These are phyloP conservation scores for Cucumis hystrix DNA, from an alignment of 306 rosid species.

Conservation along the genomic window DNA sequence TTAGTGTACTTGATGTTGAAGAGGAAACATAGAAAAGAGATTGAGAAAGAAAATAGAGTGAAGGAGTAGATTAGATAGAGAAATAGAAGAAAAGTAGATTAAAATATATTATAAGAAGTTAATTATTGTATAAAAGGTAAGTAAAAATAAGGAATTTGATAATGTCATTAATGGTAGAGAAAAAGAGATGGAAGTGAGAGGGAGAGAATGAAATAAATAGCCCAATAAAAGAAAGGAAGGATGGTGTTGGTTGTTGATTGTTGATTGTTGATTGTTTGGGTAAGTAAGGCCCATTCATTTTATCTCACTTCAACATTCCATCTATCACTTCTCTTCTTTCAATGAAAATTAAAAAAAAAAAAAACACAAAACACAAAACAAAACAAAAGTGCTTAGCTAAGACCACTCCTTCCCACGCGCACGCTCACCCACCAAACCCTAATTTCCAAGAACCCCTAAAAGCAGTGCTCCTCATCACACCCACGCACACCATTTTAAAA, in stretches of 20 bases:
- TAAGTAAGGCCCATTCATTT: neutral
- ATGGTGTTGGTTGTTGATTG: neutral
- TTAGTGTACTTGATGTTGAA: too few species aligned
- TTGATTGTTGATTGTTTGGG: neutral
- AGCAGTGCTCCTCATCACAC: slow-evolving; percentile 16
- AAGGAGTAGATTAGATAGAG: too few species aligned
- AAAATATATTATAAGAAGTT: too few species aligned
- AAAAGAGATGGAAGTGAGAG: neutral
- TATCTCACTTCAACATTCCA: neutral
- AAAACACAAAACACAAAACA: neutral
- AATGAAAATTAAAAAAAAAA: neutral
- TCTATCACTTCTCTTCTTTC: neutral
- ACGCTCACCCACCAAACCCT: slow-evolving; percentile 83
- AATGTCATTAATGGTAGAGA: too few species aligned
- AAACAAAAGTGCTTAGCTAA: neutral
- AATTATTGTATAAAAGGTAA: too few species aligned
- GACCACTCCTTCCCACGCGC: slow-evolving; percentile 59
- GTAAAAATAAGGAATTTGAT: too few species aligned
- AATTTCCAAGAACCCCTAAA: slow-evolving; percentile 45
- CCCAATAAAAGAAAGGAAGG: neutral
- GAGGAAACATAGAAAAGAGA: too few species aligned
- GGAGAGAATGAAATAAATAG: neutral
- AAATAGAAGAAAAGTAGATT: too few species aligned
- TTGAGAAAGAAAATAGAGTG: too few species aligned
- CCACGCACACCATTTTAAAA: neutral